Evolutionary conservation across 768 basidiomycete genomes (phyloP).

Genomic region (Mycena capillaripes): DNA sequence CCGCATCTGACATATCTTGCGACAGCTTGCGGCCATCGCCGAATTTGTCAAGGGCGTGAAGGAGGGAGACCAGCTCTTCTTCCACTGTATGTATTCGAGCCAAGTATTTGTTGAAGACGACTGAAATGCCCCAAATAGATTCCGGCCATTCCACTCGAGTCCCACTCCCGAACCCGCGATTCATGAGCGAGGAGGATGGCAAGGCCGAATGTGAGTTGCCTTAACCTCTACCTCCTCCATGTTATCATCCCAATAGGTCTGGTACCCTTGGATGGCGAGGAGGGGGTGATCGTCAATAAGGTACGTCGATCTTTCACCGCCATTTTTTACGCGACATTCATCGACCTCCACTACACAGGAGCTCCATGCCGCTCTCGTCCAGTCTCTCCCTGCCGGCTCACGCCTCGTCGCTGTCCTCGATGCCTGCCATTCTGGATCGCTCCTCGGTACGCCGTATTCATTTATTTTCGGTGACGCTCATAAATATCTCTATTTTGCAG

Average conservation of each 20-base stretch:
- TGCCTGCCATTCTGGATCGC: slow-evolving; percentile 34
- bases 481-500: background rate
- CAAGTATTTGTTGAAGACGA: background rate
- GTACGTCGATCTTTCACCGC: background rate
- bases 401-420: slow-evolving; percentile 37
- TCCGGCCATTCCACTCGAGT: slow-evolving; percentile 33
- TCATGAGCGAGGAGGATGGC: slow-evolving; percentile 32
- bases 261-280: slow-evolving; percentile 26
- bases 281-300: slow-evolving; percentile 18
- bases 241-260: slow-evolving; percentile 5
- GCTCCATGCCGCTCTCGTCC: slow-evolving; percentile 23
- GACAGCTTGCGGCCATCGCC: slow-evolving; percentile 58
- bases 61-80: slow-evolving; percentile 37
- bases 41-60: slow-evolving; percentile 52
- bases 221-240: too few species aligned
- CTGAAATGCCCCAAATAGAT: slow-evolving; percentile 11
- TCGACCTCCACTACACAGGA: slow-evolving; percentile 7
- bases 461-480: background rate
- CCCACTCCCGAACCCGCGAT: background rate
- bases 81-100: slow-evolving; percentile 37
- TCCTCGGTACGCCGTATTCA: slow-evolving; percentile 23
- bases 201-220: slow-evolving; percentile 32
- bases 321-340: too few species aligned
- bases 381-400: slow-evolving; percentile 26
- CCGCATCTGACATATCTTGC: background rate